Base-by-base conservation (phyloP, 371 early-diverging fungal genomes). In the Rhizopus arrhizus region DNA sequence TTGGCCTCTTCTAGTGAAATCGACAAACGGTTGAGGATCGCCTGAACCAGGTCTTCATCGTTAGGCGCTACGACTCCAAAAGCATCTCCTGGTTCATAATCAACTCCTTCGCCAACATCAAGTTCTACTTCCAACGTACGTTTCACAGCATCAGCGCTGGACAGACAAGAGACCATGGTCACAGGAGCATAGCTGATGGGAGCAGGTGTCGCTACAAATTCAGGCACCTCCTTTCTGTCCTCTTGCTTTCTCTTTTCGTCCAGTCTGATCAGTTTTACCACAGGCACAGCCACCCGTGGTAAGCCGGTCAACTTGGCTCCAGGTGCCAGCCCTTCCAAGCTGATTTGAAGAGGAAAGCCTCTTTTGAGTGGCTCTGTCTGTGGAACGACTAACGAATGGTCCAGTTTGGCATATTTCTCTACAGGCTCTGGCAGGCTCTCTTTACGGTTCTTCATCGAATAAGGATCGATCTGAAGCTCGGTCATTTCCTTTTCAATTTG, bases 11-110 rank as follows among this genome's bases (percentile, higher is more conserved):
- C 64, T 22, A 22, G 22, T 2, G 74, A 64, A 6, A 81, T 50
- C 15, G 47, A 72, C 11, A 90, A 64, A 29, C 80, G 62, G 0
- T 61, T 59, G 32, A 91, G 59, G 3, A 91, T 51, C 0, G 81
- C 85, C 2, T 75, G 62, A 0, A 91, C 86, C 49, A 89, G 61
- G 0, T 66, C 57, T 15, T 85, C 81, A 55, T 86, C 80, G 66
- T 95, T 95, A 22, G 93, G 93, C 2, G 91, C 89, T 48, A 86
- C 58, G 5, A 96, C 74, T 48, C 91, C 95, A 75, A 96, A 89
- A 0, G 94, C 85, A 73, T 95, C 96, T 35, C 97, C 96, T 4
- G 95, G 90, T 4, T 79, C 65, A 62, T 80, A 88, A 8, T 82
- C 66, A 41, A 83, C 73, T 4, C 82, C 74, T 12, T 88, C 75